Conservation (phyloP, 2,329 filamentous ascomycete species). For the Zasmidium angulare region DNA sequence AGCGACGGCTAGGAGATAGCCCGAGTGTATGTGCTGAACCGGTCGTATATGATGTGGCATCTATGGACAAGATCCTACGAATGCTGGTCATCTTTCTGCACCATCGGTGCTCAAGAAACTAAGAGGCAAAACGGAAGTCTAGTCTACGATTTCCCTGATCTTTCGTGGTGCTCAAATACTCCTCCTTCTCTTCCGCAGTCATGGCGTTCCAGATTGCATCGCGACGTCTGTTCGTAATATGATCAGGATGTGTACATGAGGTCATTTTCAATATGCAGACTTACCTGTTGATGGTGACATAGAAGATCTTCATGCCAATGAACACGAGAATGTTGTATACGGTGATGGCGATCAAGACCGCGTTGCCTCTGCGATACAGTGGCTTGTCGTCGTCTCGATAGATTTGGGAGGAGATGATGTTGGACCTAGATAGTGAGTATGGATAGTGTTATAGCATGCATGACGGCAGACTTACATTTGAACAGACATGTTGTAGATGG, state of each 20-base stretch:
- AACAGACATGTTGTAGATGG: slow-evolving; percentile 59
- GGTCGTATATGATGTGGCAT: no score
- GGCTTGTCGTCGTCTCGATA: slow-evolving; percentile 58
- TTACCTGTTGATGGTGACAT: slow-evolving; percentile 50
- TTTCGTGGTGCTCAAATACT: slow-evolving; percentile 47
- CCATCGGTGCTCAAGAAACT: not conserved
- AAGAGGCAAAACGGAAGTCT: slow-evolving; percentile 40
- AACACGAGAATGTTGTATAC: slow-evolving; percentile 53
- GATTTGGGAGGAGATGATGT: slow-evolving; percentile 43
- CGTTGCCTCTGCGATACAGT: slow-evolving; percentile 55
- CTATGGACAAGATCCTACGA: no score
- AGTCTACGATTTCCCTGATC: slow-evolving; percentile 44
- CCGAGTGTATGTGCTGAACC: no score
- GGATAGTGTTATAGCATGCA: no score
- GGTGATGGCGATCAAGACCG: slow-evolving; percentile 51
- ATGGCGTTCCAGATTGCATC: slow-evolving; percentile 49
- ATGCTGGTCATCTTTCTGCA: no score
- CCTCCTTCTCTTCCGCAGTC: slow-evolving; percentile 48
- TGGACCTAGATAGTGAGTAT: no score
- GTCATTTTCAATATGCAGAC: not conserved
- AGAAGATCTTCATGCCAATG: slow-evolving; percentile 54
- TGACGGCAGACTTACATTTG: no score
- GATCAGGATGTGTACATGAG: not conserved
- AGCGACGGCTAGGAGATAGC: no score
- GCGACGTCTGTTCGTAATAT: slow-evolving; percentile 16